A percentile compares a stretch with the other conserved stretches of the same genome.
phyloP scores from a whole-genome alignment of 139 green algal species.

The Chlorella sp. region DNA sequence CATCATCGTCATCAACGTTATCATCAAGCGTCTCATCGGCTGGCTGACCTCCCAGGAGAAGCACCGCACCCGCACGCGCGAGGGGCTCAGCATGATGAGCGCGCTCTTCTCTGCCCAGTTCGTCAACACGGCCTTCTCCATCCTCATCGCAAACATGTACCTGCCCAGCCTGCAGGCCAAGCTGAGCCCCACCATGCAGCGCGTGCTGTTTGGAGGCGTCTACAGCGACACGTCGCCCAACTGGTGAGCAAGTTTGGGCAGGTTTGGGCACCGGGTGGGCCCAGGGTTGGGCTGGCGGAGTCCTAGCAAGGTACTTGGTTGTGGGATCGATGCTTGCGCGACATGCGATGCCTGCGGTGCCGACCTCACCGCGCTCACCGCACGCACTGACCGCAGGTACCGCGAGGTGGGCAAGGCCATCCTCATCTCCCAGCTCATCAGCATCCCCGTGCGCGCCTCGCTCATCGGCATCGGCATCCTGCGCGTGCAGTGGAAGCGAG shows the following conservation, averaged over 20 bases:
- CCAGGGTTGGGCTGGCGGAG: too few relatives aligned
- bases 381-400: too few relatives aligned
- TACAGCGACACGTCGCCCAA: conserved; percentile 42
- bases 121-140: conserved; percentile 46
- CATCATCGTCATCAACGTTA: conserved; percentile 40
- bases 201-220: conserved; percentile 19
- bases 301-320: too few relatives aligned
- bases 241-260: too few relatives aligned
- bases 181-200: not conserved
- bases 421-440: conserved; percentile 26
- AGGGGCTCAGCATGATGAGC: conserved; percentile 17
- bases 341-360: too few relatives aligned
- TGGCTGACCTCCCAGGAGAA: conserved; percentile 35
- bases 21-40: conserved; percentile 18
- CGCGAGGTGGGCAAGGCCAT: conserved; percentile 32
- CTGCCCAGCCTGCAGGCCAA: conserved; percentile 20
- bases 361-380: too few relatives aligned
- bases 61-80: conserved; percentile 46
- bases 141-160: conserved; percentile 47
- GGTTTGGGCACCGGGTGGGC: too few relatives aligned
- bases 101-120: conserved; percentile 25
- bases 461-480: not conserved
- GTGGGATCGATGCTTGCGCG: too few relatives aligned
- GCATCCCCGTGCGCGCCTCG: not conserved
- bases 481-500: not conserved